phyloP scores from a whole-genome alignment of 2,329 filamentous ascomycete genomes.

The Cytospora mali region DNA sequence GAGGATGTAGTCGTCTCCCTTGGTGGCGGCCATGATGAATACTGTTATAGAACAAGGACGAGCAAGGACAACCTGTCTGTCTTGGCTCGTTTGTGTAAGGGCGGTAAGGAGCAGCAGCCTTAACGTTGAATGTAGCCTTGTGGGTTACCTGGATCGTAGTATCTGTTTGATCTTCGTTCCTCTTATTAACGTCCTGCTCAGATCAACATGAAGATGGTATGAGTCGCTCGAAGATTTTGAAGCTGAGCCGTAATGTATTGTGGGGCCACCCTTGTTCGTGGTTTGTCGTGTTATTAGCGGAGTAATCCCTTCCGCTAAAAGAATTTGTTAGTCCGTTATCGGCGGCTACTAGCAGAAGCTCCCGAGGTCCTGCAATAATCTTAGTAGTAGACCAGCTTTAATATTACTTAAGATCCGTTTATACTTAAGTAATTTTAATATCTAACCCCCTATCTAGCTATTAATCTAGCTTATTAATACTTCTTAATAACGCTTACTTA shows the following conservation, averaged over 20 bases:
- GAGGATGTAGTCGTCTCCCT: constrained; percentile 64
- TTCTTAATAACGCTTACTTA: too few relatives aligned
- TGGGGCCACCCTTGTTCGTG: constrained; percentile 9
- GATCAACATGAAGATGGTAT: constrained; percentile 3
- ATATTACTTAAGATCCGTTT: too few relatives aligned
- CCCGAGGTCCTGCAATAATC: too few relatives aligned
- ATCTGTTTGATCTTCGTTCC: neutral
- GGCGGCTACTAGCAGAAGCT: too few relatives aligned
- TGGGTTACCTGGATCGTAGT: neutral
- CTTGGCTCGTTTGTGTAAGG: neutral
- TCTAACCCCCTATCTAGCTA: too few relatives aligned
- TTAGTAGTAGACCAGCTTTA: too few relatives aligned
- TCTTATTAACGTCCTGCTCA: neutral
- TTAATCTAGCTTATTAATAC: too few relatives aligned
- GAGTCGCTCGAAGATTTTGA: constrained; percentile 21
- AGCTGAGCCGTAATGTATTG: constrained; percentile 2
- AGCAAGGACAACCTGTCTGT: too few relatives aligned
- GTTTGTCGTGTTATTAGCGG: constrained; percentile 9
- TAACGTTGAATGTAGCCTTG: neutral
- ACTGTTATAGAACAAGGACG: too few relatives aligned
- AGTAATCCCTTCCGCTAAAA: constrained; percentile 12
- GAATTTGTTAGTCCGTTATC: neutral
- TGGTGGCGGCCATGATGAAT: constrained; percentile 40
- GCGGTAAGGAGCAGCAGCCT: neutral
- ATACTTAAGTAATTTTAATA: too few relatives aligned